Conservation (phyloP, 2,329 filamentous ascomycete genomes). For the Aspergillus brunneoviolaceus region DNA sequence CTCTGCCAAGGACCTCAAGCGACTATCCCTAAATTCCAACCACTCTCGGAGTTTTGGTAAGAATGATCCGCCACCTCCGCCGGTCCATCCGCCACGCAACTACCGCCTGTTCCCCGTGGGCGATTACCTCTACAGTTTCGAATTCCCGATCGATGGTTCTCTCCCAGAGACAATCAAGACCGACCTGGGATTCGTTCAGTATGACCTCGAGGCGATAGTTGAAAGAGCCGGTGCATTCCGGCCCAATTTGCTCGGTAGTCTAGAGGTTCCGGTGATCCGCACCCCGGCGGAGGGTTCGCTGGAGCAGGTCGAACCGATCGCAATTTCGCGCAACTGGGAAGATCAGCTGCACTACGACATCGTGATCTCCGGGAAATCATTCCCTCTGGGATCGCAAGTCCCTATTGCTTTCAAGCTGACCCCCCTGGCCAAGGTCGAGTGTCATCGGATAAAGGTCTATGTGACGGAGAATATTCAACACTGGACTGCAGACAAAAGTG, state of each 20-base stretch:
- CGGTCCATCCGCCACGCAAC: conserved; percentile 69
- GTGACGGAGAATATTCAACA: conserved; percentile 90
- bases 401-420: conserved; percentile 94
- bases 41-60: conserved; percentile 84
- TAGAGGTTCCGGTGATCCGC: conserved; percentile 80
- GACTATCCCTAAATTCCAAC: conserved; percentile 74
- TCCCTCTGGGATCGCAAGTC: conserved; percentile 81
- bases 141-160: conserved; percentile 75
- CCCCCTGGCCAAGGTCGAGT: conserved; percentile 87
- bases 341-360: conserved; percentile 95
- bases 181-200: conserved; percentile 81
- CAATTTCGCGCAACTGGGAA: conserved; percentile 90
- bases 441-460: conserved; percentile 87
- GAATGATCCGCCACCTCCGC: conserved; percentile 62
- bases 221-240: conserved; percentile 88
- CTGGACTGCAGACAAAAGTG: conserved; percentile 80
- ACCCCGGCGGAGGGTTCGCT: conserved; percentile 84
- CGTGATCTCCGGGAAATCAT: conserved; percentile 92
- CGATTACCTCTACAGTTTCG: conserved; percentile 74
- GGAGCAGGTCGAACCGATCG: conserved; percentile 89
- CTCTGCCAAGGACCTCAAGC: conserved; percentile 55
- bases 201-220: conserved; percentile 80
- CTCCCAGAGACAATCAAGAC: conserved; percentile 82
- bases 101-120: conserved; percentile 82
- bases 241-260: conserved; percentile 76